Evolutionary conservation across 371 early-diverging fungal genomes (phyloP).

Genomic region (Dichotomocladium elegans): DNA sequence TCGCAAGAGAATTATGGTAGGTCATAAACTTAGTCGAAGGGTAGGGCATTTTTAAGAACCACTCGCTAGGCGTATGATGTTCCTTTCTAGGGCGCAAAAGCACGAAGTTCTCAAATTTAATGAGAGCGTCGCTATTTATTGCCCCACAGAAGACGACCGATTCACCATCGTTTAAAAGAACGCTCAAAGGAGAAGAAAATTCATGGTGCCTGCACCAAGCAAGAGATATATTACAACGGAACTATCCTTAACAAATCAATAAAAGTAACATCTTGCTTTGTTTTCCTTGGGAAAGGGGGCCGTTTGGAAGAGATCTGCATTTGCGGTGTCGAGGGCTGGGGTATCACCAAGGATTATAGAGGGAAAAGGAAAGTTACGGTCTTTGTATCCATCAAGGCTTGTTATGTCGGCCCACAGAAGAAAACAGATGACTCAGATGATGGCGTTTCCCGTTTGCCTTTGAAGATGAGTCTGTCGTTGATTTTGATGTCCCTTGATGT

Average conservation of each 20-base stretch:
- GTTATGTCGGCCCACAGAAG: constrained; percentile 1
- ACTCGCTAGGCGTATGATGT: constrained; percentile 1
- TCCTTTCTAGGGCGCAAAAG: constrained; percentile 8
- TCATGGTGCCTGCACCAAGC: neutral
- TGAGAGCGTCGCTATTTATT: constrained; percentile 20
- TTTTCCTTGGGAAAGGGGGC: neutral
- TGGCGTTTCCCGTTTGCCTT: neutral
- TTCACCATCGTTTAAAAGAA: constrained; percentile 16
- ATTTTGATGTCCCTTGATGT: neutral
- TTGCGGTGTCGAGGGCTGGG: no score
- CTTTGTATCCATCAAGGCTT: neutral
- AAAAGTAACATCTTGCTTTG: no score
- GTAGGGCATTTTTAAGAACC: no score
- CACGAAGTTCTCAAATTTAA: constrained; percentile 17
- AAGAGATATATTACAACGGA: neutral
- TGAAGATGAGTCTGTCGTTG: neutral
- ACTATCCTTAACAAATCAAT: no score
- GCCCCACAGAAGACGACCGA: constrained; percentile 34
- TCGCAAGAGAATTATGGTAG: constrained; percentile 38
- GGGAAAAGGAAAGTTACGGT: no score
- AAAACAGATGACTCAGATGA: constrained; percentile 1
- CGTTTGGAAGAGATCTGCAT: neutral
- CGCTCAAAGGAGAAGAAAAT: no score
- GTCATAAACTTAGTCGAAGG: no score
- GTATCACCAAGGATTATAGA: no score